Evolutionary conservation across 2,329 filamentous ascomycete genomes (phyloP), one percentile per base, ranked within the genome.

Genomic region (Colletotrichum costaricense): DNA sequence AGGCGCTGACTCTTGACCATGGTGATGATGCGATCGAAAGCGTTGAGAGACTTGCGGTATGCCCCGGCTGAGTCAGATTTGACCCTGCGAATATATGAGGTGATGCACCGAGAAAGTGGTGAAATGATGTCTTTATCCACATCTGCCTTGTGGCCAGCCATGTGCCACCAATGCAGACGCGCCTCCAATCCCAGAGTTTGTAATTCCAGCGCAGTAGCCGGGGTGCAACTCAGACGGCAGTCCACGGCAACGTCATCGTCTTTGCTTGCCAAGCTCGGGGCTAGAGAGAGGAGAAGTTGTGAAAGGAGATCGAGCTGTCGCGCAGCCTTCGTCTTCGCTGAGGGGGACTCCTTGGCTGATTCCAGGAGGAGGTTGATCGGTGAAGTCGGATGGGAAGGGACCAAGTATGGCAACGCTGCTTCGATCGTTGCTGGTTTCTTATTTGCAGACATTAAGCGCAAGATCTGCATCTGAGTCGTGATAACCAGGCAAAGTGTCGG

Each of bases 221-320:
- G 91, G 2, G 85, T 84, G 4, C 91, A 86, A 73, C 87, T 90
- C 8, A 91, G 80, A 30, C 87, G 85, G 9, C 85, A 81, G 72
- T 92, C 88, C 4, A 82, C 78, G 0, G 90, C 90, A 1, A 85
- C 76, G 4, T 81, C 81, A 77, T 95, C 93, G 54, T 92, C 89
- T 11, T 89, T 88, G 62, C 85, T 84, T 2, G 92, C 90, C n/a
- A 93, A 85, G 77, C 90, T 93, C 1, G 93, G 93, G 33, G 91
- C 89, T 1, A 95, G 82, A 0, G 90, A 88, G 1, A 95, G 83
- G 0, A 95, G 83, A 3, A 87, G 86, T 76, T 93, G 91, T 0
- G 92, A 91, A 2, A 95, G 79, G 0, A 86, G 87, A 63, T 94
- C 92, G 22, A 95, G 83, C 74, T 94, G 92, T 3, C 90, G 90